Evolutionary conservation across 2,329 filamentous ascomycete species (phyloP).

Genomic region (Hymenoscyphus fructigenus): DNA sequence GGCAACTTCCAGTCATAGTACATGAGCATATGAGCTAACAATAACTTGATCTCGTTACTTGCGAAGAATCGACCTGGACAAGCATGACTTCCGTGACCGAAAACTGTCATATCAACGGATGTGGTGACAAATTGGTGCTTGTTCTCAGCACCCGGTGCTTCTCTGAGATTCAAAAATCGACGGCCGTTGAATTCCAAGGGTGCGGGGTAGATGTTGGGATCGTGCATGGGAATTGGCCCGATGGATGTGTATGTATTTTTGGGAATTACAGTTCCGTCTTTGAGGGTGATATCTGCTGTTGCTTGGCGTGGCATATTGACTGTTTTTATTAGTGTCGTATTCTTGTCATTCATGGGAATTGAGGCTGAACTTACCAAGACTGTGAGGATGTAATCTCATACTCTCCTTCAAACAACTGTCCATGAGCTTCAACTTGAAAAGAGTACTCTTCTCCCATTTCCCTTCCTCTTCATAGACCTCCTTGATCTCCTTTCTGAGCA

Average conservation of each 20-base stretch:
- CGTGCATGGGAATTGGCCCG: constrained; percentile 27
- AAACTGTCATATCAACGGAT: constrained; percentile 34
- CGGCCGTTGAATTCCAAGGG: constrained; percentile 21
- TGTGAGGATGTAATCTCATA: constrained; percentile 38
- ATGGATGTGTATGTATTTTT: constrained; percentile 12
- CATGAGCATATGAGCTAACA: constrained; percentile 36
- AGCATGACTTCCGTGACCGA: constrained; percentile 44
- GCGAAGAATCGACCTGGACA: constrained; percentile 46
- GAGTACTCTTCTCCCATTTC: constrained; percentile 30
- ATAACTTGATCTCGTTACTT: constrained; percentile 41
- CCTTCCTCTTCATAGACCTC: constrained; percentile 38
- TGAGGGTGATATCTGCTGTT: constrained; percentile 30
- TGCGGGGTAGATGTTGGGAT: constrained; percentile 19
- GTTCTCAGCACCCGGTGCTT: constrained; percentile 24
- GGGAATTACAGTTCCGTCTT: constrained; percentile 37
- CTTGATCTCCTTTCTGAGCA: constrained; percentile 39
- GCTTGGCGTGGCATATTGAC: constrained; percentile 28
- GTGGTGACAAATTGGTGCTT: constrained; percentile 41
- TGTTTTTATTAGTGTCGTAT: constrained; percentile 5
- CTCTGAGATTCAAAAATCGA: constrained; percentile 26
- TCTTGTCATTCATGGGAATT: neutral
- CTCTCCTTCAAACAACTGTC: constrained; percentile 43
- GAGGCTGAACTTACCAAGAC: constrained; percentile 28
- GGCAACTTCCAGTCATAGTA: constrained; percentile 44
- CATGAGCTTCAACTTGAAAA: constrained; percentile 34